phyloP scores from a whole-genome alignment of 1,284 basidiomycete species.

The Dichomitus squalens region DNA sequence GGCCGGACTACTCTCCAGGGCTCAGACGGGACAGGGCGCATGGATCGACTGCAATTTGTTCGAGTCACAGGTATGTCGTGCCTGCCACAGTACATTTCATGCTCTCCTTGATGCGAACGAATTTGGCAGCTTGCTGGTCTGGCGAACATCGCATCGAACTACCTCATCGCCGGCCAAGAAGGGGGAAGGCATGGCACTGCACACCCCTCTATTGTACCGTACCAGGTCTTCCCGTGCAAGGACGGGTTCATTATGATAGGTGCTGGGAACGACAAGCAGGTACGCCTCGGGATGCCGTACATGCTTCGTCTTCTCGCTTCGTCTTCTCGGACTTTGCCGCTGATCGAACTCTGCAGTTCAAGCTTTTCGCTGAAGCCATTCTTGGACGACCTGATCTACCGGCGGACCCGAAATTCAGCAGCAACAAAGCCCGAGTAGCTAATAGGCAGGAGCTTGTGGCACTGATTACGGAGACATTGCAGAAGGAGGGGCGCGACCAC shows the following conservation, averaged over 20 bases:
- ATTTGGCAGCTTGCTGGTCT: slow-evolving; percentile 80
- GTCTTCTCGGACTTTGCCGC: not conserved
- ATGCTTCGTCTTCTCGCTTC: too few relatives aligned
- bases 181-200: slow-evolving; percentile 89
- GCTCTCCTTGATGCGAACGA: not conserved
- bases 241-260: slow-evolving; percentile 95
- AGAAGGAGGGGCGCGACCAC: slow-evolving; percentile 58
- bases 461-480: slow-evolving; percentile 68
- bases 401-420: slow-evolving; percentile 64
- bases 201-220: slow-evolving; percentile 91
- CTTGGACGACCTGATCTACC: slow-evolving; percentile 60
- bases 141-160: slow-evolving; percentile 93
- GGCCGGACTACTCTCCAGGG: slow-evolving; percentile 83
- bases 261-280: slow-evolving; percentile 90
- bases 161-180: slow-evolving; percentile 86
- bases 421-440: slow-evolving; percentile 76
- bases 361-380: slow-evolving; percentile 60
- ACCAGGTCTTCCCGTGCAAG: slow-evolving; percentile 88
- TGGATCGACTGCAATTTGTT: slow-evolving; percentile 93
- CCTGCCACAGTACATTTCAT: slow-evolving; percentile 3
- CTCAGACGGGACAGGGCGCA: slow-evolving; percentile 85
- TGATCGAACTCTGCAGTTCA: slow-evolving; percentile 55
- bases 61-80: slow-evolving; percentile 70
- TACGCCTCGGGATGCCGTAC: slow-evolving; percentile 32
- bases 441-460: slow-evolving; percentile 76